Percentiles rank a stretch among this genome's conserved stretches.
These are phyloP conservation scores for Entomortierella beljakovae DNA, from an alignment of 192 early-diverging fungal genomes.

Conservation along the genomic window DNA sequence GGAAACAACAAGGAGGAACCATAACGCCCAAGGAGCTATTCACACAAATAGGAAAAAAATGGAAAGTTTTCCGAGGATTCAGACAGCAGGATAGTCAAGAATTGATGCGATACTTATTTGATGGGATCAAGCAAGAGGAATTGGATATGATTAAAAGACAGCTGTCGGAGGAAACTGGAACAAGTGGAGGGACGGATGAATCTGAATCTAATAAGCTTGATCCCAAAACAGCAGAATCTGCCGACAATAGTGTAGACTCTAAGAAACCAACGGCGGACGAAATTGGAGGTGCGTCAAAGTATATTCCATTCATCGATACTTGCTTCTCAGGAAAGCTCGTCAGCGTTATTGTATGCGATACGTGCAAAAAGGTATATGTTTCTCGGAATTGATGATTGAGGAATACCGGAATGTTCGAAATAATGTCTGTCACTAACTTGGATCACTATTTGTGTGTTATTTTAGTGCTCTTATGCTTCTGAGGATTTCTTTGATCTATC, in stretches of 20 bases:
- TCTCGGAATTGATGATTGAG: too few relatives aligned
- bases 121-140: conserved; percentile 72
- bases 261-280: not conserved
- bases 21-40: conserved; percentile 70
- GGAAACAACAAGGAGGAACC: conserved; percentile 48
- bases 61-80: conserved; percentile 67
- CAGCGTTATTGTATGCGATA: conserved; percentile 77
- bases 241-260: not conserved
- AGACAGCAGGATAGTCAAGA: conserved; percentile 81
- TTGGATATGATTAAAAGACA: conserved; percentile 44
- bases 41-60: conserved; percentile 62
- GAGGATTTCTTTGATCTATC: conserved; percentile 77
- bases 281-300: conserved; percentile 2
- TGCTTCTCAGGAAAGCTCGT: conserved; percentile 77
- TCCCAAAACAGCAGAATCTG: not conserved
- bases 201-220: not conserved
- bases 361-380: conserved; percentile 62
- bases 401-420: too few relatives aligned
- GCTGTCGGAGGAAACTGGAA: conserved; percentile 20
- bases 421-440: too few relatives aligned
- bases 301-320: conserved; percentile 68
- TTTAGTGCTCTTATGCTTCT: conserved; percentile 61
- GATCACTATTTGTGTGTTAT: too few relatives aligned
- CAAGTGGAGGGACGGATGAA: not conserved
- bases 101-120: conserved; percentile 73